Conservation (phyloP, 176 grass and related monocot genomes). For the Avena atlantica region DNA sequence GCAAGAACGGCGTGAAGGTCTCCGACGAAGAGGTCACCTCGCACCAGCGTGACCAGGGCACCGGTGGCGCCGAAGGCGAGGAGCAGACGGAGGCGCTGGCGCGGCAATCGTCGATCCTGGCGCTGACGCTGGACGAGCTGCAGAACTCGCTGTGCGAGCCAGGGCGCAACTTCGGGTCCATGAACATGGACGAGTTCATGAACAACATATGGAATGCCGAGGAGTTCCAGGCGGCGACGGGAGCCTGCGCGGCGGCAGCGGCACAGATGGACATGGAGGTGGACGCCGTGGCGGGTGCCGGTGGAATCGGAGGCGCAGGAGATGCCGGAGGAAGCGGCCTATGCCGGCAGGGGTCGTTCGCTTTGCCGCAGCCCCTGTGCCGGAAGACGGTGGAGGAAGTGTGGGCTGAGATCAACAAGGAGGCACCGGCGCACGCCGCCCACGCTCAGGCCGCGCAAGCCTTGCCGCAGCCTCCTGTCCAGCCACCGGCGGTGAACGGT, state of each 20-base stretch:
- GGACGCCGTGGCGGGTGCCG: background rate
- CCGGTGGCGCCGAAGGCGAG: background rate
- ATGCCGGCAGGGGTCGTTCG: conserved; percentile 66
- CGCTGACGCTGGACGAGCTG: conserved; percentile 82
- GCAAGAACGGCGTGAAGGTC: conserved; percentile 41
- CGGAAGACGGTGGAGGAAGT: conserved; percentile 97
- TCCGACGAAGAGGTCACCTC: conserved; percentile 80
- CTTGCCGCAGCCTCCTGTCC: conserved; percentile 31
- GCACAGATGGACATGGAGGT: background rate
- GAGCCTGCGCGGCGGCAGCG: background rate
- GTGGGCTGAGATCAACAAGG: conserved; percentile 74
- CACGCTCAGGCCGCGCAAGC: background rate
- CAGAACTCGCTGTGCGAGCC: conserved; percentile 81
- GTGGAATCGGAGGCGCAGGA: conserved; percentile 4
- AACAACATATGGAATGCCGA: conserved; percentile 95
- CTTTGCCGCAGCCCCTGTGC: conserved; percentile 62
- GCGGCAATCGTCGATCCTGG: conserved; percentile 71
- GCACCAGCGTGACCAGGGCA: conserved; percentile 47
- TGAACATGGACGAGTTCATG: conserved; percentile 99
- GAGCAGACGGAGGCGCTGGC: conserved; percentile 38
- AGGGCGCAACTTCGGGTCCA: conserved; percentile 84
- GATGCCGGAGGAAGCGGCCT: conserved; percentile 36
- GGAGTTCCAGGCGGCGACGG: conserved; percentile 62
- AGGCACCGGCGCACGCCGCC: background rate
- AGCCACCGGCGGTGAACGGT: conserved; percentile 34